Evolutionary conservation across 2,329 filamentous ascomycete genomes (phyloP), one percentile per base, ranked within the genome.

Genomic region (Penicillium sclerotiorum): DNA sequence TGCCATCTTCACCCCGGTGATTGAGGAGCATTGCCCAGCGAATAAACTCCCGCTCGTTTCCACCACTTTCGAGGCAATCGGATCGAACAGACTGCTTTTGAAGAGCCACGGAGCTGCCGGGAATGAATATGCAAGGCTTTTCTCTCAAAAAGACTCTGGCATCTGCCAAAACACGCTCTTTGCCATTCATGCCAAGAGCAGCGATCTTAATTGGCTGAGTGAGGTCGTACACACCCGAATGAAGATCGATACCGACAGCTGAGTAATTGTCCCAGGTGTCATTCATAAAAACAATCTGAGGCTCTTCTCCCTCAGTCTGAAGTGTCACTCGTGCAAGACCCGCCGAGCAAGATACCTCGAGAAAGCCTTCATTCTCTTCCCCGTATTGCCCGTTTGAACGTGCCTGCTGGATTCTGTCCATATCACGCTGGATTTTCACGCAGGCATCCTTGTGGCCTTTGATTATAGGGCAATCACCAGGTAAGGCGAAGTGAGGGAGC

Each of bases 101-200:
- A 7, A 79, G 65, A 1, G 66, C 54, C 13, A 77, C 58, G 2
- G 59, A 56, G 8, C 67, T 73, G 5, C 70, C 71, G 0, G 74
- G 73, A 17, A 79, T 65, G 4, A 57, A 63, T 35, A 79, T 60
- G 45, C 62, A 71, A 1, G 65, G 50, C 25, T 50, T 57, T 28
- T 56, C 60, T 7, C 54, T 44, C 36, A 76, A 59, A 4, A 73
- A 45, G 7, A 56, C 62, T 67, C 72, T 73, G 1, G 72, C 56
- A 47, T 76, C 53, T 2, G 45, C 47, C 8, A 71, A 48, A 1
- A 48, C 60, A 5, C 52, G 60, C 28, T 67, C 60, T 49, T 72
- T 73, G 8, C 75, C 76, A 50, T 78, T 78, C 64, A 72, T 68
- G 1, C 62, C 69, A 4, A 77, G 57, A 11, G 68, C 60, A 1